These are phyloP conservation scores for Boletus barrowsii DNA, from an alignment of 768 basidiomycete genomes.

Conservation along the genomic window DNA sequence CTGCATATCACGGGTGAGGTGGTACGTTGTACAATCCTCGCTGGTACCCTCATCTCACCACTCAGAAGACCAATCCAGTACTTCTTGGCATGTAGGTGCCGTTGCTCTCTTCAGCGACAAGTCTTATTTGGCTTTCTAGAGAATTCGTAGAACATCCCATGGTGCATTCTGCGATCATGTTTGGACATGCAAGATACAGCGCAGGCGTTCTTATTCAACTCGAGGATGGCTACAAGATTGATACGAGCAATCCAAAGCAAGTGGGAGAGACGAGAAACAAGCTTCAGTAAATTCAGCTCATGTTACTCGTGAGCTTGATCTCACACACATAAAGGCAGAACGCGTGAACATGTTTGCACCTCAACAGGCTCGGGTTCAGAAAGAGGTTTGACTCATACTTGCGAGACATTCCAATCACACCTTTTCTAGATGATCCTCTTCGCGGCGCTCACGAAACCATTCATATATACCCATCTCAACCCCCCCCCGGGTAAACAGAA, in stretches of 20 bases:
- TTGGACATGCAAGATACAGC: slow-evolving; percentile 11
- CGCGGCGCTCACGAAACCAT: slow-evolving; percentile 10
- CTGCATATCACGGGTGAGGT: slow-evolving; percentile 16
- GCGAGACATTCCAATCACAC: neutral
- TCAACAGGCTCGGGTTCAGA: slow-evolving; percentile 19
- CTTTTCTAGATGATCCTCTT: slow-evolving; percentile 16
- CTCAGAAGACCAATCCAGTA: neutral
- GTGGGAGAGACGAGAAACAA: slow-evolving; percentile 12
- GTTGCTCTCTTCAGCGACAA: neutral
- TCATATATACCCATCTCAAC: slow-evolving; percentile 1
- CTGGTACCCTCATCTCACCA: neutral
- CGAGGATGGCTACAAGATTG: slow-evolving; percentile 5
- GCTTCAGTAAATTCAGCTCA: slow-evolving; percentile 8
- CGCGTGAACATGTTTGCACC: slow-evolving; percentile 23
- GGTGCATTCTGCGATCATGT: slow-evolving; percentile 15
- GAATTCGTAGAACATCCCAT: slow-evolving; percentile 14
- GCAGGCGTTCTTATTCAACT: slow-evolving; percentile 18
- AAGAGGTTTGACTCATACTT: slow-evolving; percentile 11
- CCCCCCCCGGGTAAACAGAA: slow-evolving; percentile 6
- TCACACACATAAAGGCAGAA: slow-evolving; percentile 11
- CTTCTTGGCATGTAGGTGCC: slow-evolving; percentile 13
- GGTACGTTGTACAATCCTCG: slow-evolving; percentile 5
- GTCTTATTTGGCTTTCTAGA: slow-evolving; percentile 6
- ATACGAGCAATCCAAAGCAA: slow-evolving; percentile 5
- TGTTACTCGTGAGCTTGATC: neutral